phyloP scores from a whole-genome alignment of 768 basidiomycete genomes.

The Leucosporidium scottii region DNA sequence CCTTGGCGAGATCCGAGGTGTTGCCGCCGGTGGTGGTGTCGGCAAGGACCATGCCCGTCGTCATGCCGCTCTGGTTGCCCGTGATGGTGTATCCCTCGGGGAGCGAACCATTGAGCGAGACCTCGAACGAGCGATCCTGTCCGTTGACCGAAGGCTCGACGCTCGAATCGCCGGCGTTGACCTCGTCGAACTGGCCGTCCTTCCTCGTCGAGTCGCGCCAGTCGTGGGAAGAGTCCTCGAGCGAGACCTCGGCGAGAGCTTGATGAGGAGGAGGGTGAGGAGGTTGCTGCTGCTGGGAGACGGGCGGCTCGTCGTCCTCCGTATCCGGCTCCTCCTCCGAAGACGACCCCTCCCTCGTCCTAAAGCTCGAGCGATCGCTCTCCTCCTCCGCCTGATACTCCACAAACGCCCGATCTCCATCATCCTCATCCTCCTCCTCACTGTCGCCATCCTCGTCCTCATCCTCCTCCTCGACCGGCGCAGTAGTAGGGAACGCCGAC shows the following conservation, averaged over 20 bases:
- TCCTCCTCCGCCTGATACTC: conserved; percentile 39
- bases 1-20: conserved; percentile 81
- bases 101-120: conserved; percentile 19
- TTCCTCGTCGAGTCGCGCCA: conserved; percentile 8
- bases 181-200: conserved; percentile 7
- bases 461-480: conserved; percentile 34
- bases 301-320: conserved; percentile 6
- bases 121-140: conserved; percentile 23
- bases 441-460: conserved; percentile 22
- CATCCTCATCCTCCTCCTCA: conserved; percentile 9
- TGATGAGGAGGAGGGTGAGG: neutral
- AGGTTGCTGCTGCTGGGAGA: neutral
- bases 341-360: neutral
- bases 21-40: conserved; percentile 8
- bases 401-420: conserved; percentile 23
- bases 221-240: neutral
- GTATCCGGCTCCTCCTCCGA: neutral
- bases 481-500: neutral
- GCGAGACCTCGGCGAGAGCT: neutral
- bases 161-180: neutral
- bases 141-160: conserved; percentile 31
- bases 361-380: conserved; percentile 15
- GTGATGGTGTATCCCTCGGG: conserved; percentile 43
- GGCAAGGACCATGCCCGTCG: conserved; percentile 30
- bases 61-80: conserved; percentile 35